These are phyloP conservation scores for Podospora bellae-mahoneyi DNA, from an alignment of 495 filamentous ascomycete genomes.

Conservation along the genomic window DNA sequence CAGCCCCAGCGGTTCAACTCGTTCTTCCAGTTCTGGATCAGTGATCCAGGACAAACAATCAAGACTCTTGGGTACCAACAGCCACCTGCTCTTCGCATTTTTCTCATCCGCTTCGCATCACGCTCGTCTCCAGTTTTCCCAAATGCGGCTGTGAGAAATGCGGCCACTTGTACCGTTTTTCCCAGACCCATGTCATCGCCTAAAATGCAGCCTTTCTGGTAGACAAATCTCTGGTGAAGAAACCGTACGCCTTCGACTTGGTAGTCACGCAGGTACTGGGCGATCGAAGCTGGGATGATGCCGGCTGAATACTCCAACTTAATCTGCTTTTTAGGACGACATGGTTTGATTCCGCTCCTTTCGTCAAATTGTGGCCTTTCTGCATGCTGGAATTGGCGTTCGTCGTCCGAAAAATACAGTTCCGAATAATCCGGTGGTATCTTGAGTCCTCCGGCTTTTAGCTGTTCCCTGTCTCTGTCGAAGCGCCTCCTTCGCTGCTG, in stretches of 20 bases:
- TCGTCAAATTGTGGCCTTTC: conserved; percentile 67
- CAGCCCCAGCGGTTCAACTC: conserved; percentile 90
- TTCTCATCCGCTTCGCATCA: conserved; percentile 87
- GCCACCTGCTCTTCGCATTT: conserved; percentile 60
- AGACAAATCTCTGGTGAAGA: conserved; percentile 85
- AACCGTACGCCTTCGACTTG: conserved; percentile 85
- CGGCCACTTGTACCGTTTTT: conserved; percentile 95
- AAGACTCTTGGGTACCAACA: conserved; percentile 85
- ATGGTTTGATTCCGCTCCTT: conserved; percentile 53
- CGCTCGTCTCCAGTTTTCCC: conserved; percentile 92
- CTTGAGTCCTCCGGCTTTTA: conserved; percentile 66
- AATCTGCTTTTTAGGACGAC: conserved; percentile 69
- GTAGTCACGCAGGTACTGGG: conserved; percentile 89
- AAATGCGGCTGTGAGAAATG: conserved; percentile 88
- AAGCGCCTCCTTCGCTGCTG: conserved; percentile 55
- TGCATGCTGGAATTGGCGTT: conserved; percentile 56
- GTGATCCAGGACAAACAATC: conserved; percentile 81
- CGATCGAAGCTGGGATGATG: conserved; percentile 82
- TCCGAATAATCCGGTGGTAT: conserved; percentile 78
- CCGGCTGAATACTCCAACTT: conserved; percentile 72
- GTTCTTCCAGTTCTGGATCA: conserved; percentile 87
- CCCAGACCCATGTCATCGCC: conserved; percentile 97
- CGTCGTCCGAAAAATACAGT: conserved; percentile 85
- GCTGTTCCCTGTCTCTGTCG: conserved; percentile 51
- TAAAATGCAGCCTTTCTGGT: conserved; percentile 85